A percentile compares a stretch with the other conserved stretches of the same genome.
Evolutionary conservation across 2,329 filamentous ascomycete species (phyloP).

Genomic region (Aureobasidium namibiae): DNA sequence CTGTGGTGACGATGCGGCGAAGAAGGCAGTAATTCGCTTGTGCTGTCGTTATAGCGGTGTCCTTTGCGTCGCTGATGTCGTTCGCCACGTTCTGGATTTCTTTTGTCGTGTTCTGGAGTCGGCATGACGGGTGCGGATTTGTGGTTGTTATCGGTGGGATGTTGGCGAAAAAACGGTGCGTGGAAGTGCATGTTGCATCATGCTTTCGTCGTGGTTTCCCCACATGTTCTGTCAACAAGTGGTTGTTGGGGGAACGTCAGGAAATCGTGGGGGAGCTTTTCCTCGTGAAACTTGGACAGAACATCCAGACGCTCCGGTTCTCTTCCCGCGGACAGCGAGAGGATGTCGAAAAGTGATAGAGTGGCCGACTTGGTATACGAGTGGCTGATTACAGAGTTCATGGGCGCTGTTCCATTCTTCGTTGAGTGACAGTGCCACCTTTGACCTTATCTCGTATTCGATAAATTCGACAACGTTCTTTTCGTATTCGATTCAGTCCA

Average conservation of each 20-base stretch:
- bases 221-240: neutral
- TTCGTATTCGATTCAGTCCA: no score
- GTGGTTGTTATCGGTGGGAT: neutral
- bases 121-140: neutral
- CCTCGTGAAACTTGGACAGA: neutral
- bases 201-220: neutral
- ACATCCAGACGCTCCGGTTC: neutral
- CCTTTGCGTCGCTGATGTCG: conserved; percentile 23
- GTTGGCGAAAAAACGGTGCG: neutral
- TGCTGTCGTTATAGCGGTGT: conserved; percentile 28
- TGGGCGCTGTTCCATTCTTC: no score
- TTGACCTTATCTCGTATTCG: no score
- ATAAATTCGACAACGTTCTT: no score
- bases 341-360: no score
- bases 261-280: neutral
- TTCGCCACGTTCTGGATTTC: conserved; percentile 16
- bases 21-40: conserved; percentile 18
- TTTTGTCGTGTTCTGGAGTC: conserved; percentile 13
- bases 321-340: neutral
- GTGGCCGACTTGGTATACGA: no score
- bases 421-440: no score
- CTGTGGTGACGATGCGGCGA: neutral
- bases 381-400: no score
- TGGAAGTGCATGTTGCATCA: neutral
- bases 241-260: neutral